phyloP scores from a whole-genome alignment of 352 stramenopile species.

The Phytophthora sp. region DNA sequence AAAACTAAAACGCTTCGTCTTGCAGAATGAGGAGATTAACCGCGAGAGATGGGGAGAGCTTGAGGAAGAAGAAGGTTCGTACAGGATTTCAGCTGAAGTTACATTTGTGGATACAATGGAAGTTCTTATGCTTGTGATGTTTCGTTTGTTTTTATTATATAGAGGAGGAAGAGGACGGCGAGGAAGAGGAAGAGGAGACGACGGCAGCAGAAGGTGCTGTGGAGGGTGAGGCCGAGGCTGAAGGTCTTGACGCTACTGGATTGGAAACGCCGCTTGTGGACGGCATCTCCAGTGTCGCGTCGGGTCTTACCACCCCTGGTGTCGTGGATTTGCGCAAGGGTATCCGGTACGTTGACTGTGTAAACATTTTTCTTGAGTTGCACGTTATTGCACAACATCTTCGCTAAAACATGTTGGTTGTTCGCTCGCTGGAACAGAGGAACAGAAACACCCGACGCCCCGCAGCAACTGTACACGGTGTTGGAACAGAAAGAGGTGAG shows the following conservation, averaged over 20 bases:
- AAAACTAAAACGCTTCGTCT: constrained; percentile 3
- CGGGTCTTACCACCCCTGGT: constrained; percentile 70
- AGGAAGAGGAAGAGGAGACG: constrained; percentile 56
- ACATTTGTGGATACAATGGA: too few relatives aligned
- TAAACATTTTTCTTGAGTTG: too few relatives aligned
- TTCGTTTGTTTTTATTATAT: constrained; percentile 4
- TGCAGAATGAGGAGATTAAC: constrained; percentile 55
- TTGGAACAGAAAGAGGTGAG: constrained; percentile 77
- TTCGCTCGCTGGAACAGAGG: constrained; percentile 37
- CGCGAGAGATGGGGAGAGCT: constrained; percentile 77
- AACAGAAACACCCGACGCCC: constrained; percentile 61
- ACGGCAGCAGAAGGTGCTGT: constrained; percentile 42
- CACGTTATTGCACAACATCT: too few relatives aligned
- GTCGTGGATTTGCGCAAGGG: constrained; percentile 83
- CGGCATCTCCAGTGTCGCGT: constrained; percentile 72
- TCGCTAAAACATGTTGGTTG: background rate
- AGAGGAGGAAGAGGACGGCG: constrained; percentile 50
- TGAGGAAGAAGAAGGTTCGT: constrained; percentile 62
- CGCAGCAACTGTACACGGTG: constrained; percentile 81
- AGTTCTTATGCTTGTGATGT: background rate
- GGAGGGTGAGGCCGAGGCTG: constrained; percentile 32
- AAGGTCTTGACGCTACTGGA: constrained; percentile 58
- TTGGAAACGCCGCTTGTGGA: constrained; percentile 64
- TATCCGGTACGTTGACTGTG: constrained; percentile 43
- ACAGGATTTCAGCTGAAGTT: too few relatives aligned